A percentile compares a stretch with the other conserved stretches of the same genome.
Evolutionary conservation across 2,329 filamentous ascomycete genomes (phyloP).

Genomic region (Cladosporium sp.): DNA sequence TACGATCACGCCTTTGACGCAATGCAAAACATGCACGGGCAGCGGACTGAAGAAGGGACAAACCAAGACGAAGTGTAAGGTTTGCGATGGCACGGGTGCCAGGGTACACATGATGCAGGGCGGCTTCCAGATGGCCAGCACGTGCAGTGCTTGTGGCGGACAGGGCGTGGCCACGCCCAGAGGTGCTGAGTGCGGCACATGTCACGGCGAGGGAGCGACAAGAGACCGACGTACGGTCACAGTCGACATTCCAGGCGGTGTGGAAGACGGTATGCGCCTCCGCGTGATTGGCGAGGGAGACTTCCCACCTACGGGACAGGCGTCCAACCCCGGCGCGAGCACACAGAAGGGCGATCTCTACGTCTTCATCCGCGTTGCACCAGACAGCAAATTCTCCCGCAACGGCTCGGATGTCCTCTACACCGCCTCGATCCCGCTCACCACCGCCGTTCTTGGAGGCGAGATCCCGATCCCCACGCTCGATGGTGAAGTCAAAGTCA

Average conservation of each 20-base stretch:
- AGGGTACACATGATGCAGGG: constrained; percentile 84
- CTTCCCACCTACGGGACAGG: constrained; percentile 68
- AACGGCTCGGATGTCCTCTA: constrained; percentile 86
- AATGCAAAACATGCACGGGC: constrained; percentile 77
- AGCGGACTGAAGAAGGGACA: constrained; percentile 78
- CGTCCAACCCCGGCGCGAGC: constrained; percentile 55
- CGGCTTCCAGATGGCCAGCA: constrained; percentile 92
- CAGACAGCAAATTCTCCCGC: constrained; percentile 83
- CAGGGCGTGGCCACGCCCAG: constrained; percentile 68
- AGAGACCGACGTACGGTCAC: constrained; percentile 76
- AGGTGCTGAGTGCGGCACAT: constrained; percentile 74
- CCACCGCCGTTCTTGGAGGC: constrained; percentile 85
- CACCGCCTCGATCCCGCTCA: constrained; percentile 84
- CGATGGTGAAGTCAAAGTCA: constrained; percentile 83
- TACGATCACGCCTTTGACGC: constrained; percentile 69
- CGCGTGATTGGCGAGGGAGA: constrained; percentile 82
- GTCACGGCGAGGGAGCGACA: constrained; percentile 75
- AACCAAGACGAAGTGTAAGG: constrained; percentile 65
- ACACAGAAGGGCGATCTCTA: constrained; percentile 82
- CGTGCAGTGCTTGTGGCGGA: constrained; percentile 75
- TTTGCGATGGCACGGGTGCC: constrained; percentile 80
- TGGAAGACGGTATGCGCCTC: constrained; percentile 93
- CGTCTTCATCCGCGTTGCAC: constrained; percentile 81
- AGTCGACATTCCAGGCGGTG: constrained; percentile 88
- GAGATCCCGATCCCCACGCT: constrained; percentile 86